Base-by-base conservation (phyloP, 1,139 yeast genomes). In the Kodamaea alishanica region DNA sequence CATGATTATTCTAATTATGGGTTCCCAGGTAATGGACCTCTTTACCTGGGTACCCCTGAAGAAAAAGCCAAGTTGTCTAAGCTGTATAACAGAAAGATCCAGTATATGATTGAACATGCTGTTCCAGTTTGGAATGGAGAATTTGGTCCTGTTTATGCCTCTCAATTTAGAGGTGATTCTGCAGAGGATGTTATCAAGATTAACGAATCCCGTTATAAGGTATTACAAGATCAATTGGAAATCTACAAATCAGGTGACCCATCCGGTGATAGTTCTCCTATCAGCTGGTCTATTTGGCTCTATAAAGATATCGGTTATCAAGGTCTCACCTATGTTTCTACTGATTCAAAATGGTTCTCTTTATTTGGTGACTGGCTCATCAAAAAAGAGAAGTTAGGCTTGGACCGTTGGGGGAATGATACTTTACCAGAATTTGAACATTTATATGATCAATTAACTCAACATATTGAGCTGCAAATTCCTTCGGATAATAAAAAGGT, bases 81-180 rank as follows among this genome's bases (percentile, higher is more conserved):
- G 23, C 70, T 63, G 44, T 71, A 66, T 48, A 56, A 61, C 34
- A 53, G 75, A 35, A 71, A 71, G 48, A 51, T 70, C 41, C 67
- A 67, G 46, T 67, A 63, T 51, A 67, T 68, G 71, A 38, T 24
- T 11, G 43, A 38, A 63, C 46, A 45, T 34, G 51, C 60, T 12
- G 72, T 70, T 5, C 75, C 76, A 3, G 75, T 70, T n/a, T 71
- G 76, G 76, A 70, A 70, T 46, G 76, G 77, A 11, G 77, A 71
- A 50, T 71, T 69, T 47, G 77, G 77, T 12, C 76, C 77, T 3
- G 76, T 71, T 20, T 71, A 70, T 48, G 68, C 73, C 8, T 58
- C 68, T 8, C 56, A 61, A 33, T 60, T 53, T 24, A 61, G 75
- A 42, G 75, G 73, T 20, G 72, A 68, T 46, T 40, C 44, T 5